Evolutionary conservation across 2,329 filamentous ascomycete genomes (phyloP), one percentile per base, ranked within the genome.

Genomic region (Lecanicillium sp.): DNA sequence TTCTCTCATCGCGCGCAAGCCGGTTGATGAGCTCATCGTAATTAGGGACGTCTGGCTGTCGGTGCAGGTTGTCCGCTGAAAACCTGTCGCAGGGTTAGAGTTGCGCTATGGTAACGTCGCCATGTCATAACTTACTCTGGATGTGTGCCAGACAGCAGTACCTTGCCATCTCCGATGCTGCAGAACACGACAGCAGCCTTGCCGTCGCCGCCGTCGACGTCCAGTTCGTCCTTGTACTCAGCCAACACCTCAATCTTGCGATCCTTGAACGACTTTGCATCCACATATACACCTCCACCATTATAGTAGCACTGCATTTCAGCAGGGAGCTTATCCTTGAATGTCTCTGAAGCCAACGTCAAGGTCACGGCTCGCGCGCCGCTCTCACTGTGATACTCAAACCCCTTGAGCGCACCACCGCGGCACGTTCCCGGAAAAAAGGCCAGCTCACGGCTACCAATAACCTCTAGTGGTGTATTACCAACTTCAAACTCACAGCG

Each of bases 401-500:
- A 98, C 0, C 92, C 92, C 29, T 75, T 69, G 60, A 94, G 96
- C 4, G 90, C 90, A 43, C 87, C 75, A 1, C 92, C 92, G 37
- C 89, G 78, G 58, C 88, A 95, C 1, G 69, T 81, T 0, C 88
- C 90, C 0, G 89, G 88, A 55, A 85, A 98, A 65, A 98, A 96
- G 0, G 67, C 81, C 36, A 98, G 68, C 58, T 98, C 92, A 29
- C 92, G 73, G 33, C 80, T 72, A 0, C 92, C 92, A 19, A 94
- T 66, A 3, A 98, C 90, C 55, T 94, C 87, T 64, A 97, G 74
- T 2, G 74, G 72, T 22, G 49, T 51, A 39, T 92, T 79, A 3
- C 88, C 87, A 11, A 92, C 81, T 62, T 97, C 90, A 47, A 97
- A 98, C 58, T 98, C 92, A 56, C 90, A 96, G 46, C 71, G 73